Base-by-base conservation (phyloP, 805 yeast species). In the Lipomyces starkeyi region DNA sequence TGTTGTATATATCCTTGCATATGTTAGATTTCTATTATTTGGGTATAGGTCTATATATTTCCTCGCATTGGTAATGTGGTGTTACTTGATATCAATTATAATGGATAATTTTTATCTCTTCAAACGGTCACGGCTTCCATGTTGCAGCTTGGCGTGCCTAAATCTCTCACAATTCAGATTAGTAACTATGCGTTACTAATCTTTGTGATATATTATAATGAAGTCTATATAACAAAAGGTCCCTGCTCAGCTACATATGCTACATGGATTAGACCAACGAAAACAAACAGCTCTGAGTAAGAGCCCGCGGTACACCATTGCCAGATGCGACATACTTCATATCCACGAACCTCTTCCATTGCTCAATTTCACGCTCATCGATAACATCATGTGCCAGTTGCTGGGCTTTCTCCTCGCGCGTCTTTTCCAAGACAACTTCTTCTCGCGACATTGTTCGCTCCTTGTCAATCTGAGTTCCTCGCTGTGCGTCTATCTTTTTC, bases 291-390 rank as follows among this genome's bases (percentile, higher is more conserved):
- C 61, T 53, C 29, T 59, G 29, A 43, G 59, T 35, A 37, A 69
- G 40, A 22, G 60, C 64, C 14, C 65, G 29, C 35, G 72, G 69
- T 22, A 54, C 59, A 14, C 72, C 72, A n/a, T 53, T 34, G 7
- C 70, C 69, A 27, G 69, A 17, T 14, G 58, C 49, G 27, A 58
- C 22, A 34, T 35, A 59, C 58, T 62, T 66, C 27, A 14, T 22
- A 52, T 27, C 53, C 25, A 69, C 71, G 29, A 64, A 62, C 27
- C 72, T 20, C 35, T 54, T 62, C 72, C 72, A 69, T 14, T 59
- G 68, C 61, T 68, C 65, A 5, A 13, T 3, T 25, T 47, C 54
- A 34, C 66, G 61, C 58, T 66, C 69, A 6, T 17, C 64, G 20
- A 59, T 14, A 34, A 66, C 56, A 14, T 13, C 47, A 1, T 11